These are phyloP conservation scores for Symbiodinium natans DNA, from an alignment of 73 alveolate species.

Conservation along the genomic window DNA sequence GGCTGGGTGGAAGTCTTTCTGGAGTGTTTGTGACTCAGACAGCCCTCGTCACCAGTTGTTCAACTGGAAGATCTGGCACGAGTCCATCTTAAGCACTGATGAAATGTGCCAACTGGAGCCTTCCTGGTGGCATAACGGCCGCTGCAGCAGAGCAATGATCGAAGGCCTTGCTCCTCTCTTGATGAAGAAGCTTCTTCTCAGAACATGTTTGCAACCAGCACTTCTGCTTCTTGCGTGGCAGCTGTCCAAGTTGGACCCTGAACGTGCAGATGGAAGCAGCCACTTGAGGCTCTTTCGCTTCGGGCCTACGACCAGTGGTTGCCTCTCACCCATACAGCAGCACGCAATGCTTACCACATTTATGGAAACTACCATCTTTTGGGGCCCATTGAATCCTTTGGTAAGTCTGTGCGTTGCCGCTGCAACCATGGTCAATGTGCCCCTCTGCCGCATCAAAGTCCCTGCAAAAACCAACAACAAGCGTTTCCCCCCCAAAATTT, in stretches of 20 bases:
- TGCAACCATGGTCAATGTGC: background rate
- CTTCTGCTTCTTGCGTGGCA: conserved; percentile 1
- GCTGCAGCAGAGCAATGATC: conserved; percentile 73
- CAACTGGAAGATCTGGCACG: background rate
- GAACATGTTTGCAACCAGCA: conserved; percentile 32
- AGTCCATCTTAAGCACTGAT: background rate
- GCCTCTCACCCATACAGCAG: conserved; percentile 52
- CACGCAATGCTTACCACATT: conserved; percentile 47
- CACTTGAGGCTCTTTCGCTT: conserved; percentile 37
- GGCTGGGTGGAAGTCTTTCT: conserved; percentile 5
- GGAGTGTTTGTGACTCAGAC: background rate
- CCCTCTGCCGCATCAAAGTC: background rate
- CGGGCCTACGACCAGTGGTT: conserved; percentile 45
- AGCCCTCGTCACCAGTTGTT: background rate
- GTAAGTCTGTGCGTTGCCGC: background rate
- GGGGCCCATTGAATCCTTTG: conserved; percentile 1
- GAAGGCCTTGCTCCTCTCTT: conserved; percentile 46
- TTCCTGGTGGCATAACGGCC: conserved; percentile 40
- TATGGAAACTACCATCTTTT: conserved; percentile 23
- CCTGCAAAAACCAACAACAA: no score
- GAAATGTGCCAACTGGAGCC: background rate
- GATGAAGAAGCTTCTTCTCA: conserved; percentile 33
- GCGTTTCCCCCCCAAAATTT: no score
- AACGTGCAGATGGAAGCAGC: background rate
- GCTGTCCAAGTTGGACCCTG: background rate